Evolutionary conservation across 192 early-diverging fungal species (phyloP), one percentile per base, ranked within the genome.

Genomic region (Podila clonocystis): DNA sequence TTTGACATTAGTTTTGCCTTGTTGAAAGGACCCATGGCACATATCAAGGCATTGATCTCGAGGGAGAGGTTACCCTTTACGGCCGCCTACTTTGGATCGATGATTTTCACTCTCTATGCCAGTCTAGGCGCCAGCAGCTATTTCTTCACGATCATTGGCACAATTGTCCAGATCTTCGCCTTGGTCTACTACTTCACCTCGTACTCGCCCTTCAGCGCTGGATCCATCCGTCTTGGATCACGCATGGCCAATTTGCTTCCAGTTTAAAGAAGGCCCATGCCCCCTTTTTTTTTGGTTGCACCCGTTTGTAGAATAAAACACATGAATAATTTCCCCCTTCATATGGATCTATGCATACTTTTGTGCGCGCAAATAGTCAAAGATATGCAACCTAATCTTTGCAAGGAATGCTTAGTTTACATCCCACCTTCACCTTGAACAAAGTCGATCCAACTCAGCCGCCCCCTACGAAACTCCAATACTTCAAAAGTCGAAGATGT

Each of bases 51-150:
- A 67, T 85, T 97, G 82, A 82, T 95, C 34, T 94, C 93, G 20
- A 76, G 75, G 58, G 93, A 95, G 52, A 87, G 97, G 41, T 63
- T 96, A 36, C 89, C 94, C 28, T 97, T 97, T 68, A 96, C 95
- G 2, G 64, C 80, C 20, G 82, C 89, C 11, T 98, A 98, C 72
- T 79, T 98, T 50, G 92, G 91, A 28, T 93, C 93, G 29, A 92
- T 99, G 87, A 79, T 87, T 33, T 82, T 95, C 59, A 97, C 96
- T 3, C 86, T 99, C 64, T 98, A 94, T 66, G 93, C 93, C 75
- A 92, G 94, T 29, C 65, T 97, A 31, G 88, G 88, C 52, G 50
- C 75, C 34, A 68, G 84, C 13, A 88, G 78, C 49, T 95, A 94
- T 74, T 64, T 96, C 48, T 77, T 94, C 69, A 96, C 94, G 8